Percentiles rank a stretch among this genome's conserved stretches.
Conservation (phyloP, 2,329 filamentous ascomycete species). For the Cadophora gregata region DNA sequence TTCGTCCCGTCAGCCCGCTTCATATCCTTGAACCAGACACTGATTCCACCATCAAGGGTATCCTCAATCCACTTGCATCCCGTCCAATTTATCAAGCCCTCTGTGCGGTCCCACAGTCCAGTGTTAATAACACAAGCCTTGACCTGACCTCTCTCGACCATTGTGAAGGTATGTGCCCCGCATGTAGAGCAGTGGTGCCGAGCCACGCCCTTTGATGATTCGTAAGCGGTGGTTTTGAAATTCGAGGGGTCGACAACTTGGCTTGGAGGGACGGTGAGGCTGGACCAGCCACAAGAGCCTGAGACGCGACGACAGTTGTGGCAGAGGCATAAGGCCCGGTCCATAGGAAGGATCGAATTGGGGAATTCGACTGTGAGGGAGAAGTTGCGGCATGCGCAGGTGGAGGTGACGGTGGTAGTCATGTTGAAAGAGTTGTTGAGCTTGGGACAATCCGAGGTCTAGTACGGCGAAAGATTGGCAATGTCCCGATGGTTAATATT, state of each 20-base stretch:
- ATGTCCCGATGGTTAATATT: neutral
- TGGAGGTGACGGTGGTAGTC: slow-evolving; percentile 32
- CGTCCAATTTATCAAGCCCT: slow-evolving; percentile 38
- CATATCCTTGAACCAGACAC: slow-evolving; percentile 47
- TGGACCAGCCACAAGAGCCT: slow-evolving; percentile 54
- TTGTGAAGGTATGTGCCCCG: slow-evolving; percentile 51
- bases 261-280: slow-evolving; percentile 47
- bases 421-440: neutral
- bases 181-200: slow-evolving; percentile 58
- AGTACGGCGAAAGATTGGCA: neutral
- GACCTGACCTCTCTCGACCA: slow-evolving; percentile 34
- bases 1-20: slow-evolving; percentile 25
- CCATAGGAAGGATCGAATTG: slow-evolving; percentile 45
- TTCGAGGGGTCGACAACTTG: slow-evolving; percentile 40
- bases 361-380: slow-evolving; percentile 46
- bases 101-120: slow-evolving; percentile 43
- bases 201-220: slow-evolving; percentile 49
- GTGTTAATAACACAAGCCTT: slow-evolving; percentile 43
- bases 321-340: slow-evolving; percentile 57
- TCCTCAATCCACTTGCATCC: slow-evolving; percentile 46
- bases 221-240: slow-evolving; percentile 50
- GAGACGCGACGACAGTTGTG: slow-evolving; percentile 54
- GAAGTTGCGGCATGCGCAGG: slow-evolving; percentile 48
- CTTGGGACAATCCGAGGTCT: slow-evolving; percentile 14
- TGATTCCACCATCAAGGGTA: slow-evolving; percentile 58